phyloP scores from a whole-genome alignment of 1,139 yeast genomes.

The Zygoascus hellenicus region DNA sequence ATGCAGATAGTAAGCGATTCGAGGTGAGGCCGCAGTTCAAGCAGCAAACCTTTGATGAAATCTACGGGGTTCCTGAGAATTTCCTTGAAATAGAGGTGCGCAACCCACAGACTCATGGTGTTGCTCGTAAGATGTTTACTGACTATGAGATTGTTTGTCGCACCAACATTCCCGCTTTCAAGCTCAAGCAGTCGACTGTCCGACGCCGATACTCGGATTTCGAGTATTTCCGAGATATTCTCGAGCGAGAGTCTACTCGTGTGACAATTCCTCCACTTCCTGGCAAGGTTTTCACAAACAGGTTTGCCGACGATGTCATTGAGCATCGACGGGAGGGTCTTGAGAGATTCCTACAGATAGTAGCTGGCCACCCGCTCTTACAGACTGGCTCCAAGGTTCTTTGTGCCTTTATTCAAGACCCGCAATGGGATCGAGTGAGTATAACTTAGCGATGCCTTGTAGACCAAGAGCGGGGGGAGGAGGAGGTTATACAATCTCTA shows the following conservation, averaged over 20 bases:
- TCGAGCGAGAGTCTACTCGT: constrained; percentile 68
- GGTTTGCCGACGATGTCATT: constrained; percentile 78
- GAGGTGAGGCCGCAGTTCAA: constrained; percentile 41
- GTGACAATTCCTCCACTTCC: constrained; percentile 87
- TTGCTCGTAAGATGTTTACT: constrained; percentile 66
- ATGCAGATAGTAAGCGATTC: constrained; percentile 27
- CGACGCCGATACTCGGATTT: constrained; percentile 89
- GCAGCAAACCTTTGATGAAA: constrained; percentile 69
- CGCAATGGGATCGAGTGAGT: constrained; percentile 59
- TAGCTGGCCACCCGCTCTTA: constrained; percentile 89
- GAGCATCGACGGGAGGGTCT: constrained; percentile 80
- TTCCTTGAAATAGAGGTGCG: constrained; percentile 81
- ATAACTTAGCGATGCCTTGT: not conserved
- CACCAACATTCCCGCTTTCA: constrained; percentile 73
- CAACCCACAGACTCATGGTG: constrained; percentile 76
- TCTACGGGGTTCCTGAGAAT: constrained; percentile 93
- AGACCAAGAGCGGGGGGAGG: not conserved
- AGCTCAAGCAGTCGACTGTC: constrained; percentile 57
- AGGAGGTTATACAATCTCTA: no score
- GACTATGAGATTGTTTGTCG: constrained; percentile 89
- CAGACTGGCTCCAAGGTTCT: constrained; percentile 86
- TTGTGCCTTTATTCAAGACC: constrained; percentile 83
- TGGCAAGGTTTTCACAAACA: constrained; percentile 67
- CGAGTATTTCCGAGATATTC: constrained; percentile 66
- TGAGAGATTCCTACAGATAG: constrained; percentile 69